A percentile compares a stretch with the other conserved stretches of the same genome.
Conservation (phyloP, 1,284 basidiomycete species). For the Prillingera fragicola region DNA sequence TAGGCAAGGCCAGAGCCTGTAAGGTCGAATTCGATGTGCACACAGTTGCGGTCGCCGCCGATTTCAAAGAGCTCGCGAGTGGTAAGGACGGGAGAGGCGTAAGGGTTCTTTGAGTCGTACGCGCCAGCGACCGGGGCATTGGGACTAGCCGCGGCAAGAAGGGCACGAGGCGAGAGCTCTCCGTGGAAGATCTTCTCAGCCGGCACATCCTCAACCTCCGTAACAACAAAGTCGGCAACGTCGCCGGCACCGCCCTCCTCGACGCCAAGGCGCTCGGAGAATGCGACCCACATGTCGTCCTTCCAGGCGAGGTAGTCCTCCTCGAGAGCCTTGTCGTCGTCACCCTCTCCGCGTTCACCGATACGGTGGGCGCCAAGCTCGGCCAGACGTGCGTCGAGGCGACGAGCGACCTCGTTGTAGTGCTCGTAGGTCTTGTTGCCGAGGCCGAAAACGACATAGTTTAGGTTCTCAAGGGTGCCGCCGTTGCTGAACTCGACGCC, state of each 20-base stretch:
- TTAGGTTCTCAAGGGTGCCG: conserved; percentile 72
- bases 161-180: conserved; percentile 81
- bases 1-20: conserved; percentile 96
- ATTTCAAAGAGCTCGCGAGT: conserved; percentile 79
- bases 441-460: conserved; percentile 91
- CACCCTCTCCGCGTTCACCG: conserved; percentile 88
- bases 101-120: conserved; percentile 91
- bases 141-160: conserved; percentile 49
- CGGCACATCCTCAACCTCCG: conserved; percentile 65
- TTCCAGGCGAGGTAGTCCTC: conserved; percentile 99
- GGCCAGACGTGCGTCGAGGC: conserved; percentile 67
- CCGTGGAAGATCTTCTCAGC: conserved; percentile 85
- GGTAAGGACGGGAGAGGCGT: conserved; percentile 70
- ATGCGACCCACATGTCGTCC: conserved; percentile 89
- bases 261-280: conserved; percentile 72
- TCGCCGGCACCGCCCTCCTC: conserved; percentile 96
- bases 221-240: conserved; percentile 87
- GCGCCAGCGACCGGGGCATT: conserved; percentile 53
- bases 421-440: conserved; percentile 96
- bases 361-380: conserved; percentile 82
- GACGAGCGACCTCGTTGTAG: conserved; percentile 82
- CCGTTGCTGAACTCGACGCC: conserved; percentile 69
- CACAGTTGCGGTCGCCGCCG: conserved; percentile 78
- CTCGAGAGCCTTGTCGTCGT: conserved; percentile 99
- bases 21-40: conserved; percentile 90